These are phyloP conservation scores for Moniliella sp. DNA, from an alignment of 1,284 basidiomycete species.

Conservation along the genomic window DNA sequence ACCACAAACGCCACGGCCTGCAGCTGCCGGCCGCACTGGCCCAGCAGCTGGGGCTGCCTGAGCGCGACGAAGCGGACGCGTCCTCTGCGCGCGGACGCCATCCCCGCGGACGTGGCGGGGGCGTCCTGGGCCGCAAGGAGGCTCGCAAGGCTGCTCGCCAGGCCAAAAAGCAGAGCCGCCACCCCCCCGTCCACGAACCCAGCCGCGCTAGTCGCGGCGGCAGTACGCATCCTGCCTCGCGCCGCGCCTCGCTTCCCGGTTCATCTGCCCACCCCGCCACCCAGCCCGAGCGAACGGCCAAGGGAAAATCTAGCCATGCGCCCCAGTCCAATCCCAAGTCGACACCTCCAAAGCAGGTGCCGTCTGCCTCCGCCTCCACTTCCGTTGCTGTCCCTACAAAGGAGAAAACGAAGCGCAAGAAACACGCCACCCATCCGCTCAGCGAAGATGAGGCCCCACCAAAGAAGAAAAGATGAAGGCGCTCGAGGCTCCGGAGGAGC, in stretches of 20 bases:
- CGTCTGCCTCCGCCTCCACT: neutral
- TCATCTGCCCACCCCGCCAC: neutral
- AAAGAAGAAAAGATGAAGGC: no score
- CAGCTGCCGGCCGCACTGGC: no score
- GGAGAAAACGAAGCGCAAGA: neutral
- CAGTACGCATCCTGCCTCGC: neutral
- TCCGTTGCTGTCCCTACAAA: neutral
- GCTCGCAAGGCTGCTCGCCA: conserved; percentile 3
- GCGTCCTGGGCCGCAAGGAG: conserved; percentile 4
- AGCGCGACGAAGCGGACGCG: no score
- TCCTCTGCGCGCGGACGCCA: no score
- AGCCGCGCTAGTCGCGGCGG: neutral
- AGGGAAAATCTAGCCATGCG: neutral
- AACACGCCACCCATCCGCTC: no score
- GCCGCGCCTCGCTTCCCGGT: neutral
- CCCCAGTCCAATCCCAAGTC: neutral
- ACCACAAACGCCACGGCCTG: no score
- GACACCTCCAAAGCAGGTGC: neutral
- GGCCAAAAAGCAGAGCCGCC: conserved; percentile 1
- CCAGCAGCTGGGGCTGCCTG: no score
- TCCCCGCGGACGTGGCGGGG: no score
- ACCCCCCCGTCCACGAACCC: neutral
- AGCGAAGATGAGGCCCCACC: no score
- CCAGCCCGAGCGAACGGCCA: neutral
- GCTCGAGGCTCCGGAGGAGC: no score